Conservation (phyloP, 75 land plant genomes). For the Selaginella tamariscina region DNA sequence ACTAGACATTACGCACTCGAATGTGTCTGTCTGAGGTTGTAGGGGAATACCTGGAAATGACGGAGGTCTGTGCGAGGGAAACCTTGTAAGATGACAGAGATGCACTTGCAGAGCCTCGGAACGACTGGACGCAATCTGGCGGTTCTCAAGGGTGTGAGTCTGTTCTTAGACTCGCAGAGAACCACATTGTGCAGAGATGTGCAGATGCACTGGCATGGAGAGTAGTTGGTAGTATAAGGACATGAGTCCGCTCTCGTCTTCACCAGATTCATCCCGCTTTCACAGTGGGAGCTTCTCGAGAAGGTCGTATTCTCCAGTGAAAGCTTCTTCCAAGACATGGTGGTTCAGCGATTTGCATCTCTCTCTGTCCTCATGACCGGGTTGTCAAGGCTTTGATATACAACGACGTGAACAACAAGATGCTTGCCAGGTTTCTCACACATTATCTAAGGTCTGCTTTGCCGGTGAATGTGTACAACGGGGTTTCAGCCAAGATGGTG, state of each 20-base stretch:
- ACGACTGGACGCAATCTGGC: background rate
- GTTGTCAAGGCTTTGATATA: background rate
- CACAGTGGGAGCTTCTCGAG: background rate
- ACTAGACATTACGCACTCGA: conserved; percentile 31
- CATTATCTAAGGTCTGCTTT: conserved; percentile 5
- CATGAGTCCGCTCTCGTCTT: conserved; percentile 7
- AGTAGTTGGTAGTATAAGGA: background rate
- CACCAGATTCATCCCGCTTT: background rate
- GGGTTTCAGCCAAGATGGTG: background rate
- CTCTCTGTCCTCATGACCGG: background rate
- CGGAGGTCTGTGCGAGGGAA: conserved; percentile 28
- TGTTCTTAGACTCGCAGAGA: conserved; percentile 7
- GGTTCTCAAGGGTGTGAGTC: background rate
- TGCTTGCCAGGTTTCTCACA: conserved; percentile 2
- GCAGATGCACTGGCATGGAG: conserved; percentile 4
- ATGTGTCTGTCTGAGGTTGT: conserved; percentile 45
- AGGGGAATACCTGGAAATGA: conserved; percentile 49
- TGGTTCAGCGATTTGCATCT: conserved; percentile 2
- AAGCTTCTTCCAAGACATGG: background rate
- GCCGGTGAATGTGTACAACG: background rate
- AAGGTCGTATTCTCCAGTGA: background rate
- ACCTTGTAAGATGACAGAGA: conserved; percentile 40
- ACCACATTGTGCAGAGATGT: conserved; percentile 14
- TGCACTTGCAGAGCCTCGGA: conserved; percentile 25
- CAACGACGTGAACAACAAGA: conserved; percentile 6